Evolutionary conservation across 768 basidiomycete genomes (phyloP), one percentile per base, ranked within the genome.

Genomic region (Gyrodon lividus): DNA sequence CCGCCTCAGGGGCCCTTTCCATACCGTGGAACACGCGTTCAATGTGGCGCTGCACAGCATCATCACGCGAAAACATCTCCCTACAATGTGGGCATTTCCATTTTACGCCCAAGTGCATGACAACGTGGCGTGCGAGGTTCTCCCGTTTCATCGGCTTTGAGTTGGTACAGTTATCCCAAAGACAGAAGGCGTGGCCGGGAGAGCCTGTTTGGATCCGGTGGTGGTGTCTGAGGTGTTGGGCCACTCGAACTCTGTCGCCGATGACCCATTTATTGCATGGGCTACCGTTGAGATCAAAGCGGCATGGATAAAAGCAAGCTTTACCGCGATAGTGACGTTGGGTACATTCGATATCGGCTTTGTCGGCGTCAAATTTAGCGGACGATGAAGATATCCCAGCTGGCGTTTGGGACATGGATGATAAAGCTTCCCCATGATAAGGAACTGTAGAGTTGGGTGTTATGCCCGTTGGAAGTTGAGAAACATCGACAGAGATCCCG

Each of bases 11-110:
- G 30, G 51, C 57, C 23, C 60, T 28, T n/a, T 31, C 53, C 59
- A 56, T 57, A n/a, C 54, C 58, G 17, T 59, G 57, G 19, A 22
- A 41, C 58, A 66, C 59, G 46, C 66, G 66, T 53, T 68, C 64
- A 20, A 70, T 57, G 45, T 68, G 67, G 6, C 67, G 61, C 43
- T 60, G 59, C 37, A 68, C 62, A 31, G 67, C 68, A 52, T 68
- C 67, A 14, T 70, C 68, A 52, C 67, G 67, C 46, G 67, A 68
- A 19, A 70, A 60, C 48, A 53, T 51, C 34, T 44, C 55, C 17
- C 42, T 46, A 22, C 67, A 68, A 48, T 61, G 61, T 12, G 59
- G 59, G 23, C 67, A 70, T 43, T 39, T 48, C 66, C 64, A 70
- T 47, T 64, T 70, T 40, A 68, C 59, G 6, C 61, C 59, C 4